Percentiles rank a stretch among this genome's conserved stretches.
Evolutionary conservation across 2,329 filamentous ascomycete genomes (phyloP).

Genomic region (Elsinoe arachidis): DNA sequence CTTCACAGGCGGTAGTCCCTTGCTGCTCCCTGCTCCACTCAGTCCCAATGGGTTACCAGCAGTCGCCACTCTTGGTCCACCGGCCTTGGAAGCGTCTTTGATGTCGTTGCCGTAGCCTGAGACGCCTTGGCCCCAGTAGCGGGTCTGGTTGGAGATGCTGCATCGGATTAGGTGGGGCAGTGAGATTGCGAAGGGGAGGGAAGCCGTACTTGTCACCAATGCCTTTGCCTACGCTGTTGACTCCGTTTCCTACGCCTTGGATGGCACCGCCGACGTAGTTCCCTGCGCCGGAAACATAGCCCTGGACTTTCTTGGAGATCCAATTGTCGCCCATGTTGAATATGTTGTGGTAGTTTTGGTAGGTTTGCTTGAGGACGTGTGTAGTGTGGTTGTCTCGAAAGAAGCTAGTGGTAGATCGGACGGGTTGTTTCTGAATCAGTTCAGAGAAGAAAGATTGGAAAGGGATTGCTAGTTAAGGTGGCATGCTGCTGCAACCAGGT

Average conservation of each 20-base stretch:
- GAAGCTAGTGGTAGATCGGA: slow-evolving; percentile 1
- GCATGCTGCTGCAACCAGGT: neutral
- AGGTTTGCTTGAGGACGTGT: neutral
- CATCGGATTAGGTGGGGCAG: neutral
- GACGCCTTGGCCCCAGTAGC: slow-evolving; percentile 40
- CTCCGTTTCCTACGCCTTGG: slow-evolving; percentile 36
- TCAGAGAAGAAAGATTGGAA: neutral
- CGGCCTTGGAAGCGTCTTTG: slow-evolving; percentile 40
- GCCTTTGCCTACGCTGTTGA: slow-evolving; percentile 39
- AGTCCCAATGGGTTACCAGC: slow-evolving; percentile 40
- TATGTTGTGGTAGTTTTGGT: neutral
- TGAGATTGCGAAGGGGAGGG: neutral
- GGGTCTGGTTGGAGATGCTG: slow-evolving; percentile 37
- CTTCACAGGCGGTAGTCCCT: slow-evolving; percentile 20
- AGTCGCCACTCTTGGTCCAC: slow-evolving; percentile 36
- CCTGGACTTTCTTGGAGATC: slow-evolving; percentile 38
- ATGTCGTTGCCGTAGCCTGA: slow-evolving; percentile 43
- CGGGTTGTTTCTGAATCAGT: neutral
- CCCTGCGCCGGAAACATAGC: slow-evolving; percentile 35
- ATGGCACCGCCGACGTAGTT: slow-evolving; percentile 37
- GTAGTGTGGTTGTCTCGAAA: neutral
- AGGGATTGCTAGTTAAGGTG: neutral
- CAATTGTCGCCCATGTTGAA: slow-evolving; percentile 30
- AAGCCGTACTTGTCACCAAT: slow-evolving; percentile 32
- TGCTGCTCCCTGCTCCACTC: slow-evolving; percentile 24